Evolutionary conservation across 768 basidiomycete species (phyloP).

Genomic region (Mycena rebaudengoi): DNA sequence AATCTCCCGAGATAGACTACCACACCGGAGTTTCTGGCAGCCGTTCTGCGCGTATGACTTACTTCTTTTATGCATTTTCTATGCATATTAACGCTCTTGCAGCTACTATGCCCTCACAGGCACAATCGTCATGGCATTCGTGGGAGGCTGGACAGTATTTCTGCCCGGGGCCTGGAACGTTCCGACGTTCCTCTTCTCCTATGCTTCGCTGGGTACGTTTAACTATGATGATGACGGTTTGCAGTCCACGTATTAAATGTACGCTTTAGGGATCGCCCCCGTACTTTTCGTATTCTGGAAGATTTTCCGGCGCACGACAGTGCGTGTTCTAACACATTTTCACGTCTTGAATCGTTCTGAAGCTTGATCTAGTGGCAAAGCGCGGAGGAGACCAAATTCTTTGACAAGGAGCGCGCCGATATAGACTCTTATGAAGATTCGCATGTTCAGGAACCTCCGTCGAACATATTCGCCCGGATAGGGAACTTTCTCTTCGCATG

Average conservation of each 20-base stretch:
- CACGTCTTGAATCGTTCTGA: not conserved
- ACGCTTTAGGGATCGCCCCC: constrained; percentile 39
- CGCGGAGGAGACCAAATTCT: constrained; percentile 51
- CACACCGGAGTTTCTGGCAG: constrained; percentile 57
- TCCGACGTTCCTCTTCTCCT: constrained; percentile 59
- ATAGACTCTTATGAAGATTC: constrained; percentile 54
- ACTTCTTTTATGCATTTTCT: not conserved
- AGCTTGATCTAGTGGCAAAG: constrained; percentile 46
- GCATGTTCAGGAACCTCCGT: constrained; percentile 16
- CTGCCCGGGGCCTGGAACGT: constrained; percentile 58
- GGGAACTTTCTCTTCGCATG: constrained; percentile 10
- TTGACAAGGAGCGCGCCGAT: constrained; percentile 51
- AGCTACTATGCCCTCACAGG: constrained; percentile 55
- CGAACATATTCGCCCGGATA: not conserved
- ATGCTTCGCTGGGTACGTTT: constrained; percentile 49
- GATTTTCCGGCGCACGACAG: constrained; percentile 49
- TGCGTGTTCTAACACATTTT: constrained; percentile 24
- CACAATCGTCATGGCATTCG: constrained; percentile 55
- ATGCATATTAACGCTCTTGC: not conserved
- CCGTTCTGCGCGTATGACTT: constrained; percentile 55
- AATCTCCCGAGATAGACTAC: constrained; percentile 52
- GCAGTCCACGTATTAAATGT: not conserved
- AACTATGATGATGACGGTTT: not conserved
- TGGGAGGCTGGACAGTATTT: constrained; percentile 60
- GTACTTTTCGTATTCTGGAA: constrained; percentile 57